Conservation (phyloP, 257 asterid genomes). For the Ehretia macrophylla region DNA sequence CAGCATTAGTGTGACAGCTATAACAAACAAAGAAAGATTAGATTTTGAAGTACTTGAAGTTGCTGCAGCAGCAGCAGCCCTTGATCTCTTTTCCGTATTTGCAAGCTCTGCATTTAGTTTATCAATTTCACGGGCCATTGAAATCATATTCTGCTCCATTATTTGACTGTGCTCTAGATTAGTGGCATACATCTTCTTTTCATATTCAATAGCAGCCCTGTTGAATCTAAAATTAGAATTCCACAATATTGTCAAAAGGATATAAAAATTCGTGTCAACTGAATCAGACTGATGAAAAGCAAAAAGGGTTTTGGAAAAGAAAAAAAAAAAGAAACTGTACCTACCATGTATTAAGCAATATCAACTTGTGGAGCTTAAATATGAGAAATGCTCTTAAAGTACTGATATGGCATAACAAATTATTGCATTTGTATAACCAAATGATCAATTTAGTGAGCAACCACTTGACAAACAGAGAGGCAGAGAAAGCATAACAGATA, state of each 20-base stretch:
- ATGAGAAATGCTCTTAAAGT: no score
- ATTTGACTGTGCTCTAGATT: slow-evolving; percentile 50
- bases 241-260: slow-evolving; percentile 15
- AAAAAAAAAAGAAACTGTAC: no score
- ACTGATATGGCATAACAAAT: no score
- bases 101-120: slow-evolving; percentile 60
- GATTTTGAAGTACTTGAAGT: slow-evolving; percentile 36
- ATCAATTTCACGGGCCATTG: slow-evolving; percentile 60
- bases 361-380: no score
- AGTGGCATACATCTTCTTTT: slow-evolving; percentile 50
- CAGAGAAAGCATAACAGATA: no score
- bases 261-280: neutral
- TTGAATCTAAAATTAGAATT: slow-evolving; percentile 7
- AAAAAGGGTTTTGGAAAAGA: no score
- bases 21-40: slow-evolving; percentile 1
- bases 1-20: neutral
- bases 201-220: slow-evolving; percentile 78
- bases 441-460: no score
- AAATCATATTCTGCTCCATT: slow-evolving; percentile 65
- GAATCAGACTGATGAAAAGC: neutral
- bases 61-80: slow-evolving; percentile 36
- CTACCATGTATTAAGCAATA: no score
- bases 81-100: slow-evolving; percentile 57
- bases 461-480: no score
- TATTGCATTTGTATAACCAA: no score